Evolutionary conservation across 169 alveolate genomes (phyloP).

Genomic region (Prorocentrum cordatum): DNA sequence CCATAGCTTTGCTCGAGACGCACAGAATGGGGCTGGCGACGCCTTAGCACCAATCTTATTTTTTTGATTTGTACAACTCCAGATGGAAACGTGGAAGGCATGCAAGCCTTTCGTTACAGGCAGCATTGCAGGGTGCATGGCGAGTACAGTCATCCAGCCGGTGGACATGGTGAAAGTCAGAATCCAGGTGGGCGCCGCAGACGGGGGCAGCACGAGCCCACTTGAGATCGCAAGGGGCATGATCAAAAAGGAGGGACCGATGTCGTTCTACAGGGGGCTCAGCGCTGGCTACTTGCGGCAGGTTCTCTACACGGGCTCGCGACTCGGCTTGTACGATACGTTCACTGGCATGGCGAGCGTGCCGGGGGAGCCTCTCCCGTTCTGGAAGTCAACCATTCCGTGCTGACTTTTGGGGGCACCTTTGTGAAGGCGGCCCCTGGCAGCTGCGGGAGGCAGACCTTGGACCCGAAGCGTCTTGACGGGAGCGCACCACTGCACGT

Average conservation of each 20-base stretch:
- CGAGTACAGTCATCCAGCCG: neutral
- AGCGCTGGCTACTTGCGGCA: neutral
- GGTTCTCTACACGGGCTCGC: slow-evolving; percentile 13
- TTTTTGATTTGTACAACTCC: no score
- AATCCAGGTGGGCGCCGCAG: neutral
- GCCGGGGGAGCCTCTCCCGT: neutral
- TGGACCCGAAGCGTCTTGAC: no score
- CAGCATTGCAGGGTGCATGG: neutral
- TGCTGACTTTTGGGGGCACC: no score
- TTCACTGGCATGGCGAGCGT: neutral
- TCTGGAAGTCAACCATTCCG: no score
- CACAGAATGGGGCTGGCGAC: no score
- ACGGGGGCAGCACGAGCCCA: neutral
- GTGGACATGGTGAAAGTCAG: neutral
- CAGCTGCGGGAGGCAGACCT: no score
- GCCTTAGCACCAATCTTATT: no score
- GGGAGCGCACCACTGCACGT: no score
- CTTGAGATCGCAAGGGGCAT: neutral
- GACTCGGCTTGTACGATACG: neutral
- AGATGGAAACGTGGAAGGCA: neutral
- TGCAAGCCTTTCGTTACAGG: neutral
- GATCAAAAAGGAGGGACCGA: neutral
- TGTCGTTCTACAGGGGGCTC: neutral
- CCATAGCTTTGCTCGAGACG: no score
- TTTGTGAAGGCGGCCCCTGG: no score